A percentile compares a stretch with the other conserved stretches of the same genome.
These are phyloP conservation scores for Fusarium fujikuroi DNA, from an alignment of 2,329 filamentous ascomycete genomes.

Conservation along the genomic window DNA sequence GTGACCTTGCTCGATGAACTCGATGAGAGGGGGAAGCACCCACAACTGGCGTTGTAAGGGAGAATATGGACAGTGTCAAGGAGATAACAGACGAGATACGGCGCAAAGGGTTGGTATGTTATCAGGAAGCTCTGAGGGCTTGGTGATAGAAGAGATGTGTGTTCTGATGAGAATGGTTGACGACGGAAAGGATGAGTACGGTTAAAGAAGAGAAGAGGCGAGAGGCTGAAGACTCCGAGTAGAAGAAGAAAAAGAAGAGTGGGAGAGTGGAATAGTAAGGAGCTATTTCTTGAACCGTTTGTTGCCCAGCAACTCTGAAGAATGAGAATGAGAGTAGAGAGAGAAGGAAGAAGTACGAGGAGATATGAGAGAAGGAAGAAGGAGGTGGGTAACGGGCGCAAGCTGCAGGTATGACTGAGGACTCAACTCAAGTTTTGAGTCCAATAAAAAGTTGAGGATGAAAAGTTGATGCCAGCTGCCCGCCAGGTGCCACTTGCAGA, in stretches of 20 bases:
- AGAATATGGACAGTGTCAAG: too few relatives aligned
- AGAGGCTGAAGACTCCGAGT: background rate
- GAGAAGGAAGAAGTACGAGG: background rate
- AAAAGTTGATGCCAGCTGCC: background rate
- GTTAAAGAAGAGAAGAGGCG: background rate
- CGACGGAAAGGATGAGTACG: background rate
- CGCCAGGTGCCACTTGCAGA: background rate
- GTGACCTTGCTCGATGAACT: background rate
- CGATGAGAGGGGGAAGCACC: background rate
- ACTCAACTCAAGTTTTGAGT: background rate
- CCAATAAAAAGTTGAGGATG: background rate
- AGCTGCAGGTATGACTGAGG: background rate
- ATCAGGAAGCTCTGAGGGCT: background rate
- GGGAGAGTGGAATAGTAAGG: too few relatives aligned
- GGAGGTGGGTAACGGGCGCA: background rate
- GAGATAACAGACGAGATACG: background rate
- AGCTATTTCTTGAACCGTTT: background rate
- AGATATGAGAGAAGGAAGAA: background rate
- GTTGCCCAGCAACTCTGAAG: background rate
- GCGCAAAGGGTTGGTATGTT: background rate
- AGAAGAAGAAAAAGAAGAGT: background rate
- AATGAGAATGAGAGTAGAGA: too few relatives aligned
- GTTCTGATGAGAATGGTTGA: background rate
- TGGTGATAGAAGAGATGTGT: background rate
- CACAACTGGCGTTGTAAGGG: background rate